Evolutionary conservation across 768 basidiomycete species (phyloP), one percentile per base, ranked within the genome.

Genomic region (Suillus fuscotomentosus): DNA sequence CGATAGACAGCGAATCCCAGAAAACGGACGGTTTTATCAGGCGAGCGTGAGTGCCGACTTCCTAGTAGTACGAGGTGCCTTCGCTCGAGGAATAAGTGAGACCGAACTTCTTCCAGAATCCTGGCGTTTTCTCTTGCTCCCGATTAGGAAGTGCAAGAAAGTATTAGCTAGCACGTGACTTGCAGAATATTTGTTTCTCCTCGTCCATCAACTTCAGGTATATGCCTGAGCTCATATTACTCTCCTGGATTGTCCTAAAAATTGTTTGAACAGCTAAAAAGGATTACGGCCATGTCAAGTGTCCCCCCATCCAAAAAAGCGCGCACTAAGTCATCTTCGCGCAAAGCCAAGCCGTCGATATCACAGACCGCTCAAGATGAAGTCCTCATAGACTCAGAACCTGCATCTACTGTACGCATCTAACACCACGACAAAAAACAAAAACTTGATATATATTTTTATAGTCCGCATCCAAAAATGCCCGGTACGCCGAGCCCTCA

Each of bases 401-500:
- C 71, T 24, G 43, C 66, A 45, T 65, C 62, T 9, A 43, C 56
- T 54, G 75, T 76, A 61, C 62, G 75, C 66, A 31, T 38, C 34
- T 42, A 39, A 24, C 42, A 39, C 27, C 7, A 5, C n/a, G 14
- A 10, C 24, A 42, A 22, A 24, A 59, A 38, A 22, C 8, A 15
- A 8, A 14, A n/a, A 31, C 27, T 6, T 24, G n/a, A 13, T 60
- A 17, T 15, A 24, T 22, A 43, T 53, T 9, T 66, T 63, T 69
- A 69, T 38, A 84, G 86, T 73, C 76, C 54, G 73, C 78, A 34
- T 77, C 83, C 17, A 87, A 82, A 69, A 87, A 85, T 55, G 71
- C 69, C 69, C 87, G 92, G 47, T 94, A 94, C 72, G 77, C 78
- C 55, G 92, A 94, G 73, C 73, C 83, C 9, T 78, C 88, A 10